Evolutionary conservation across 441 rosid genomes (phyloP), one percentile per base, ranked within the genome.

Genomic region (Codiaeum variegatum): DNA sequence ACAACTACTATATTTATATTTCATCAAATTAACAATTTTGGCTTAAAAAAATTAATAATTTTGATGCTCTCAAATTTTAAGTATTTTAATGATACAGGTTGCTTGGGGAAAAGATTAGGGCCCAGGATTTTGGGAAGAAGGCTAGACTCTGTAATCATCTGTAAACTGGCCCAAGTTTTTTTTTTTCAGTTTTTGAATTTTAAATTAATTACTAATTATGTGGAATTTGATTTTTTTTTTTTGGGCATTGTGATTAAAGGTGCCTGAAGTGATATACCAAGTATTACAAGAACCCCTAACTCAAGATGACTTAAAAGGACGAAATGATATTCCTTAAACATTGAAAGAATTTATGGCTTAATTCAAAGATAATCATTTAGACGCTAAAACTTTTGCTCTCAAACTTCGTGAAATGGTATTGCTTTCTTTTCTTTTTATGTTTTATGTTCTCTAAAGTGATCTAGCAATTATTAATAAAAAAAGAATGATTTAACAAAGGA

Each of bases 331-430:
- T 72, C 99, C 99, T 60, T 97, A 92, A 67, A 85, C 98, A 66
- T 77, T 95, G 29, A 83, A 90, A 73, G 98, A 95, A 26, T 95
- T 95, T 73, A 82, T 87, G 86, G 79, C 81, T 6, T 88, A 91
- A 71, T 73, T 91, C 51, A 95, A 85, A 80, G 80, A 84, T 80
- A 77, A 54, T 75, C 85, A 68, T 75, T 64, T 83, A 65, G 90
- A 95, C 77, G 99, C 98, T 49, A 85, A 79, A 72, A 68, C 89
- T 21, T 95, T 95, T 69, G 98, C 98, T 66, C 69, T 88, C 71
- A 86, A 87, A 85, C 99, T 95, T 15, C 85, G 96, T 71, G 97
- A 89, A 72, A 95, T 95, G 99, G 98, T 91, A 85, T 19, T 21
- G 21, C 55, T 18, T 59, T 6, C 59, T 31, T 19, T 42, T 55